Conservation (phyloP, 148 eudicot species). For the Fagopyrum homotropicum region DNA sequence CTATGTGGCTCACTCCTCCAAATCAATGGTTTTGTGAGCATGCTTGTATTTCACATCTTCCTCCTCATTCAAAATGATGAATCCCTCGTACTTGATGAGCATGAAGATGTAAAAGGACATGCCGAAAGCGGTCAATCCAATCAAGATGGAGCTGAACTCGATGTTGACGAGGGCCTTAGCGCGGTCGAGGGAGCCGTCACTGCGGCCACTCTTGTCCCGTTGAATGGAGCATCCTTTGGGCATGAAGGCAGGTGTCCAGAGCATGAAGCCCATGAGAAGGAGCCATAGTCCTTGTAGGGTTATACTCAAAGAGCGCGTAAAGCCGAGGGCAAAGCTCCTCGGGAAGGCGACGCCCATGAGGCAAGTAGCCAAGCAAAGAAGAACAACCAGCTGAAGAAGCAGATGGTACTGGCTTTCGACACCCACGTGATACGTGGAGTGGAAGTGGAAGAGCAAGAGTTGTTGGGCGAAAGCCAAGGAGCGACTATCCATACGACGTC, state of each 20-base stretch:
- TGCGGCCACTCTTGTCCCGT: constrained; percentile 13
- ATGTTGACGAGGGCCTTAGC: constrained; percentile 38
- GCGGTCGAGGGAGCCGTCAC: constrained; percentile 19
- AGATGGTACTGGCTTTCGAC: constrained; percentile 38
- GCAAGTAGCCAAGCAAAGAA: constrained; percentile 27
- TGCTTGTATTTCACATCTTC: constrained; percentile 11
- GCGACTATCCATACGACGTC: constrained; percentile 18
- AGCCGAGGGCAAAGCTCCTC: constrained; percentile 23
- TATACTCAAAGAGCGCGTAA: constrained; percentile 30
- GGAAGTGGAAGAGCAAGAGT: constrained; percentile 37
- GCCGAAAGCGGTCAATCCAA: constrained; percentile 25
- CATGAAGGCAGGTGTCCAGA: constrained; percentile 27
- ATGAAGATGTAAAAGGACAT: constrained; percentile 18
- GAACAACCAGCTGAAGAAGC: constrained; percentile 27
- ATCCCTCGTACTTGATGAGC: constrained; percentile 14
- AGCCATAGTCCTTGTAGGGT: constrained; percentile 38
- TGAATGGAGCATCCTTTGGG: constrained; percentile 33
- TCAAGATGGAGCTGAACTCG: constrained; percentile 31
- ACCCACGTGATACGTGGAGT: constrained; percentile 43
- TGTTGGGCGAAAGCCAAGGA: constrained; percentile 31
- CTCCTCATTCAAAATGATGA: constrained; percentile 9
- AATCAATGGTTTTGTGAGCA: not conserved
- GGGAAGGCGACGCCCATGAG: constrained; percentile 26
- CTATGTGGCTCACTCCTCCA: constrained; percentile 4
- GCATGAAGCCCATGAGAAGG: constrained; percentile 35